Conservation (phyloP, 495 filamentous ascomycete species). For the Hypoxylon rickii region DNA sequence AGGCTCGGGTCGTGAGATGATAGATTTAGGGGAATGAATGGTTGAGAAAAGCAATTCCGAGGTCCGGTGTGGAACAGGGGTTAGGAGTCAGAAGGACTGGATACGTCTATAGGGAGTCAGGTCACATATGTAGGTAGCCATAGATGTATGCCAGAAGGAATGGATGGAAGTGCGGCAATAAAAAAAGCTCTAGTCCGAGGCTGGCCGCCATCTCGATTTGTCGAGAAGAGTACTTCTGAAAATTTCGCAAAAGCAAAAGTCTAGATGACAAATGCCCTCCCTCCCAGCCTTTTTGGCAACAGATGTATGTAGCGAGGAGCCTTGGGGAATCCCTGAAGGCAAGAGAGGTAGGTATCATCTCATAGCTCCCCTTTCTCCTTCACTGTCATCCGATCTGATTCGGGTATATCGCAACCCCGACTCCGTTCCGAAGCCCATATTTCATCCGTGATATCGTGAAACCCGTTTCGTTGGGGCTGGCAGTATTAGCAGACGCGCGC, state of each 20-base stretch:
- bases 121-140: not conserved
- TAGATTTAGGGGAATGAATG: too few relatives aligned
- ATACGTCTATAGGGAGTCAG: not conserved
- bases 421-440: slow-evolving; percentile 12
- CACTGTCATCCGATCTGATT: slow-evolving; percentile 12
- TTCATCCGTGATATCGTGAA: slow-evolving; percentile 1
- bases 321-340: slow-evolving; percentile 4
- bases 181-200: slow-evolving; percentile 15
- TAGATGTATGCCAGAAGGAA: not conserved
- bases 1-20: too few relatives aligned
- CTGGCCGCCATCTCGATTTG: slow-evolving; percentile 23
- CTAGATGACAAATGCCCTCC: slow-evolving; percentile 25
- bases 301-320: not conserved
- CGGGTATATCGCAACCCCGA: slow-evolving; percentile 15
- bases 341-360: slow-evolving; percentile 8
- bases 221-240: slow-evolving; percentile 29
- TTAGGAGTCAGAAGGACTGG: too few relatives aligned
- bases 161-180: slow-evolving; percentile 9
- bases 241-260: slow-evolving; percentile 28
- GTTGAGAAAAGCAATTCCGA: too few relatives aligned
- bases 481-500: slow-evolving; percentile 44
- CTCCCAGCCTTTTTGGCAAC: slow-evolving; percentile 8
- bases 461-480: not conserved
- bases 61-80: too few relatives aligned
- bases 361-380: slow-evolving; percentile 6